A percentile compares a stretch with the other conserved stretches of the same genome.
These are phyloP conservation scores for Botryotinia convoluta DNA, from an alignment of 2,329 filamentous ascomycete genomes.

Conservation along the genomic window DNA sequence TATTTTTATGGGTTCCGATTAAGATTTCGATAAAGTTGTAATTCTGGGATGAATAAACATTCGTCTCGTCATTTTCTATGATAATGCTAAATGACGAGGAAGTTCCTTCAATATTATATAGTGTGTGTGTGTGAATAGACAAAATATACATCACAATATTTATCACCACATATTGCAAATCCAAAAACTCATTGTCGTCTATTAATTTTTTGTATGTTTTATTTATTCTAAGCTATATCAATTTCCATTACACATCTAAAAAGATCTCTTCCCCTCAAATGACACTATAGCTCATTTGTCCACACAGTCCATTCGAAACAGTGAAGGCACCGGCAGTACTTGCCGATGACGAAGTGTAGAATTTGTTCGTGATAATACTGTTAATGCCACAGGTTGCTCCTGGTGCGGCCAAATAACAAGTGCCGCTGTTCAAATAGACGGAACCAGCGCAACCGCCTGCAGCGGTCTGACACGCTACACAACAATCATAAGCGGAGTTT, in stretches of 20 bases:
- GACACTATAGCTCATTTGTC: background rate
- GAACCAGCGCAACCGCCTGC: background rate
- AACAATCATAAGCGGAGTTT: background rate
- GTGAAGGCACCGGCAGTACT: background rate
- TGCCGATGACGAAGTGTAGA: background rate
- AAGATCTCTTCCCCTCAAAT: background rate
- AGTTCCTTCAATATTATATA: background rate
- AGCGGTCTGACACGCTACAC: background rate
- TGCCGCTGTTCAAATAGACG: background rate
- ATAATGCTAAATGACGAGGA: too few relatives aligned
- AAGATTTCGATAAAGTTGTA: background rate
- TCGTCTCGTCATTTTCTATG: too few relatives aligned
- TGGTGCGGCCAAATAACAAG: background rate
- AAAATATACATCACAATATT: background rate
- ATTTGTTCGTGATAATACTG: background rate
- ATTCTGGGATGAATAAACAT: background rate
- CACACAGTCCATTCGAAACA: background rate
- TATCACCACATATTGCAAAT: background rate
- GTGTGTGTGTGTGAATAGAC: background rate
- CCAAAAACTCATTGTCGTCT: accelerated
- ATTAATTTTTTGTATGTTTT: background rate
- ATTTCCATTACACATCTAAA: background rate
- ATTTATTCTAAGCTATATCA: background rate
- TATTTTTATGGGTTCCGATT: background rate
- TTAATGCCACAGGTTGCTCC: background rate